Percentiles rank a stretch among this genome's conserved stretches.
These are phyloP conservation scores for Aspergillus clavatus DNA, from an alignment of 2,329 filamentous ascomycete genomes.

Conservation along the genomic window DNA sequence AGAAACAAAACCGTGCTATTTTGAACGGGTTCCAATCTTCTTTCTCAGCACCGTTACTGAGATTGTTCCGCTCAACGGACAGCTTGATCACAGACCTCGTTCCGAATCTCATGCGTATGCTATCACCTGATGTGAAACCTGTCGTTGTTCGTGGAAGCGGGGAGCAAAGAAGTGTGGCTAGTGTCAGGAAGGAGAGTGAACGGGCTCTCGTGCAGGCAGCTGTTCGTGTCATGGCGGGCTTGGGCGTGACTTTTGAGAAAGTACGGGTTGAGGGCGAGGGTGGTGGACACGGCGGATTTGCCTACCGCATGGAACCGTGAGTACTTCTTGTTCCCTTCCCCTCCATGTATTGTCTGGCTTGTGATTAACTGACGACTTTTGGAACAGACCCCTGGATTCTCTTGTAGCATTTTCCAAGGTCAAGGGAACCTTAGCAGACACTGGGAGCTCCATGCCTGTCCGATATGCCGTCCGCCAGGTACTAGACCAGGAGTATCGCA, in stretches of 20 bases:
- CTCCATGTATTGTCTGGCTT: neutral
- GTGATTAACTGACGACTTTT: constrained; percentile 6
- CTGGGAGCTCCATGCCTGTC: constrained; percentile 62
- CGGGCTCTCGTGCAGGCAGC: constrained; percentile 74
- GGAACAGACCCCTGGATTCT: constrained; percentile 62
- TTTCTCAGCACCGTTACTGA: constrained; percentile 65
- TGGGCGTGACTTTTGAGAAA: constrained; percentile 75
- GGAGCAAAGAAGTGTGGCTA: constrained; percentile 64
- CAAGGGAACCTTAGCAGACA: constrained; percentile 40
- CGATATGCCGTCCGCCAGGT: constrained; percentile 93
- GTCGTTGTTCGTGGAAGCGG: constrained; percentile 73
- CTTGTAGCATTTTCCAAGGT: constrained; percentile 60
- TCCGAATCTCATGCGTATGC: constrained; percentile 75
- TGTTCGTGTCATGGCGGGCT: constrained; percentile 74
- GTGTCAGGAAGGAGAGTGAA: constrained; percentile 81
- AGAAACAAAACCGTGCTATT: constrained; percentile 70
- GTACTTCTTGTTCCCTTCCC: constrained; percentile 39
- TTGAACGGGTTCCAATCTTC: constrained; percentile 69
- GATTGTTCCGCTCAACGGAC: constrained; percentile 73
- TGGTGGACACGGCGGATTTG: constrained; percentile 60
- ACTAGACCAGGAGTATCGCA: constrained; percentile 81
- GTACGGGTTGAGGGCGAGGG: constrained; percentile 70
- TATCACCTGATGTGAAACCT: constrained; percentile 86
- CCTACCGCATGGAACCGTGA: constrained; percentile 93
- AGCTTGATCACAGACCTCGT: constrained; percentile 76